Base-by-base conservation (phyloP, 805 yeast species). In the Yarrowia keelungensis region DNA sequence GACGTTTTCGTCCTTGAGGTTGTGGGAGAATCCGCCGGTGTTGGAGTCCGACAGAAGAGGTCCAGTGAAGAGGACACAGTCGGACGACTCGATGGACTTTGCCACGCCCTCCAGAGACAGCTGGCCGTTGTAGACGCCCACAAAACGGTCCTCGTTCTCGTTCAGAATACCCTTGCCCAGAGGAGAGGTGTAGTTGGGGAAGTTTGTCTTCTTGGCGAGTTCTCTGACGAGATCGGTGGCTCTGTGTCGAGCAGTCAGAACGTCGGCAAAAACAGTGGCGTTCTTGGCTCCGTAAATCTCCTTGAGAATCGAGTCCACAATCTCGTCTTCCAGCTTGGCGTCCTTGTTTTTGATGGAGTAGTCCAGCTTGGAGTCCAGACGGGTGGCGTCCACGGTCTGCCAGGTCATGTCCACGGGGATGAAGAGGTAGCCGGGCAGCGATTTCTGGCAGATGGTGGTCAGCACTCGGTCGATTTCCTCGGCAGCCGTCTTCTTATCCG, bases 391-490 rank as follows among this genome's bases (percentile, higher is more conserved):
- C 68, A 87, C 81, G 19, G 70, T 72, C 65, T 70, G 68, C 64
- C 71, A 70, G 10, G 73, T 85, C 72, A 90, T 76, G 75, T 92
- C 93, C 51, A 84, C 80, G 1, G 98, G 97, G 58, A 93, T 76
- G 75, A 86, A 91, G 61, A 92, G 76, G 74, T 89, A 92, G 15
- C 97, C 97, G 0, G 98, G 98, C 76, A 88, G 86, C 46, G 88
- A 86, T 56, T 84, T 81, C 46, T 76, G 80, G 71, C 86, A 79
- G 36, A 91, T 86, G 16, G 82, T 80, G 53, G 74, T 75, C 68
- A 93, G 84, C 8, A 91, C 89, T 26, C 79, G 79, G 76, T 93
- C 98, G 68, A 93, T 85, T 76, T 89, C 86, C 26, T 79, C 78
- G 42, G 88, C 80, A 0, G 88, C 90, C 10, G 78, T 76, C 0